phyloP scores from a whole-genome alignment of 805 yeast genomes.

The Wickerhamiella sergipiensis region DNA sequence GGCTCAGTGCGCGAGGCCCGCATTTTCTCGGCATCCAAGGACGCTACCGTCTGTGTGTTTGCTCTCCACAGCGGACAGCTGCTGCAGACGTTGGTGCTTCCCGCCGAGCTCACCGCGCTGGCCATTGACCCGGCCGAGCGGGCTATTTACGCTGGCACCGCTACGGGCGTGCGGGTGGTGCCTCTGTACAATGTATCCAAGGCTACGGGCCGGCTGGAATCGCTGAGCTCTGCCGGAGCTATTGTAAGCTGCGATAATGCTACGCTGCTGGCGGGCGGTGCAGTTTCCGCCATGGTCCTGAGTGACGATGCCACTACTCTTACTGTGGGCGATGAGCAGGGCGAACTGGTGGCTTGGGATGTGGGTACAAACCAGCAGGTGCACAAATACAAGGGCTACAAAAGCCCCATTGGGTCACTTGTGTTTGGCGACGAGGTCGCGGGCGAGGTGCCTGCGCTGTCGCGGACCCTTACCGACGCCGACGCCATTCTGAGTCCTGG shows the following conservation, averaged over 20 bases:
- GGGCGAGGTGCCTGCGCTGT: slow-evolving; percentile 18
- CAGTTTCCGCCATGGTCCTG: slow-evolving; percentile 41
- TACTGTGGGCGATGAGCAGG: slow-evolving; percentile 61
- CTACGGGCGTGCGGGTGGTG: slow-evolving; percentile 47
- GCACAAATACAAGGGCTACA: slow-evolving; percentile 17
- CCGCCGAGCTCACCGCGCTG: slow-evolving; percentile 41
- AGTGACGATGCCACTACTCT: slow-evolving; percentile 65
- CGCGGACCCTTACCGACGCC: slow-evolving; percentile 11
- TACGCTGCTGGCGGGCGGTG: slow-evolving; percentile 13
- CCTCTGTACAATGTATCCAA: slow-evolving; percentile 34
- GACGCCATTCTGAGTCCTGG: not conserved
- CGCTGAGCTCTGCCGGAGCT: slow-evolving; percentile 50
- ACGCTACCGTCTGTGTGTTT: slow-evolving; percentile 63
- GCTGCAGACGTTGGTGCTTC: slow-evolving; percentile 60
- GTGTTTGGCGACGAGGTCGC: slow-evolving; percentile 5
- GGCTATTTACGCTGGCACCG: slow-evolving; percentile 53
- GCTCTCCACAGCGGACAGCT: slow-evolving; percentile 35
- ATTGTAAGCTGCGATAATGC: slow-evolving; percentile 32
- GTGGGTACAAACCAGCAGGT: slow-evolving; percentile 26
- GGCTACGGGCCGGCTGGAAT: slow-evolving; percentile 31
- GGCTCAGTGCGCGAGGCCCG: slow-evolving; percentile 47
- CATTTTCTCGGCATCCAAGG: slow-evolving; percentile 56
- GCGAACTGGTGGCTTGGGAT: slow-evolving; percentile 57
- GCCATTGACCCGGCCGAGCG: slow-evolving; percentile 71
- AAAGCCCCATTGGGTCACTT: slow-evolving; percentile 16